phyloP scores from a whole-genome alignment of 495 filamentous ascomycete genomes.

The Penicillium pulvis region DNA sequence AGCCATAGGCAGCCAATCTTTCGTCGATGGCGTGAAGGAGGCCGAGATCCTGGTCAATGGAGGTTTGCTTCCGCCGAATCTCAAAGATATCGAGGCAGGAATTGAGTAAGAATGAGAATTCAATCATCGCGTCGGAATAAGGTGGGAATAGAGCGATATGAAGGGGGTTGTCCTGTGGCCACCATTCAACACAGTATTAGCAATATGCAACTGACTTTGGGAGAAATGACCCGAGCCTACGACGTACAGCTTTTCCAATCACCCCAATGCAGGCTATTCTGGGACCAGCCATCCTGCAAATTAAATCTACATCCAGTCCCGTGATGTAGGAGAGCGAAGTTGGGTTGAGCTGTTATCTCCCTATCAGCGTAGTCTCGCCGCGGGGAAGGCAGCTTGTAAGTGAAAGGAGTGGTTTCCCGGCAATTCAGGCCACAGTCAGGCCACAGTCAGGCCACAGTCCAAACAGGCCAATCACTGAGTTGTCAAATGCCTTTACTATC shows the following conservation, averaged over 20 bases:
- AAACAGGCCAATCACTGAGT: constrained; percentile 20
- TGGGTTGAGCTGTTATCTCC: background rate
- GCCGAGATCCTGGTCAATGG: constrained; percentile 81
- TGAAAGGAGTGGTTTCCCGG: background rate
- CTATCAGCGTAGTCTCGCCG: background rate
- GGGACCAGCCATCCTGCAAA: constrained; percentile 31
- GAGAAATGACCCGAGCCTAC: background rate
- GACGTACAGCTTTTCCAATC: constrained; percentile 82
- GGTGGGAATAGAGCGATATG: constrained; percentile 90
- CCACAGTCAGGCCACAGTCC: constrained; percentile 1
- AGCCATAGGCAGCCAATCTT: constrained; percentile 87
- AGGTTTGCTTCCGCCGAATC: constrained; percentile 66
- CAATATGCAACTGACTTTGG: background rate
- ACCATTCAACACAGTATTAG: constrained; percentile 8
- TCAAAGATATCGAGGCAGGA: constrained; percentile 93
- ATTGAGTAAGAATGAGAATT: constrained; percentile 89
- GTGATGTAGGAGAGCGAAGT: background rate
- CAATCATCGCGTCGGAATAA: constrained; percentile 61
- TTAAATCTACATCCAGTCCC: constrained; percentile 1
- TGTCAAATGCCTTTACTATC: constrained; percentile 25
- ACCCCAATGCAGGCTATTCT: constrained; percentile 87
- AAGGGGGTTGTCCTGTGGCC: constrained; percentile 84
- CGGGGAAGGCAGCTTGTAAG: no score
- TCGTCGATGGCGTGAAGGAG: constrained; percentile 92
- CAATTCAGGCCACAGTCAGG: background rate